A percentile compares a stretch with the other conserved stretches of the same genome.
These are phyloP conservation scores for Aotearoamyces nothofagi DNA, from an alignment of 2,329 filamentous ascomycete species.

Conservation along the genomic window DNA sequence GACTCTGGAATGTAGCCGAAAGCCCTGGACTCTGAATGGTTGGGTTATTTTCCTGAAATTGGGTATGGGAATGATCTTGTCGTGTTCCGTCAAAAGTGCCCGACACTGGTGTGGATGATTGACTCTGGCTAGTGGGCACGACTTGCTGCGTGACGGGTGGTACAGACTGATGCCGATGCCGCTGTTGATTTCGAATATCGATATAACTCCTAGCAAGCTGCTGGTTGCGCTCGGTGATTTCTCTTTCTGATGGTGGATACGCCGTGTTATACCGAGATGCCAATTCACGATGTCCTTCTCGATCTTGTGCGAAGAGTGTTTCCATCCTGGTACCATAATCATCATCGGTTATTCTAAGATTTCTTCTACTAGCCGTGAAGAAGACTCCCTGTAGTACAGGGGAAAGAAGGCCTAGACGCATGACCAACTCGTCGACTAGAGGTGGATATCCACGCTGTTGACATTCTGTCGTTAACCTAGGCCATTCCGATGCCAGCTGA, in stretches of 20 bases:
- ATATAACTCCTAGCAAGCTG: constrained; percentile 10
- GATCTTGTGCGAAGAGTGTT: constrained; percentile 22
- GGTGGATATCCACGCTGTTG: constrained; percentile 31
- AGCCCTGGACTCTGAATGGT: background rate
- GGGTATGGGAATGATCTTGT: background rate
- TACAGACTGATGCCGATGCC: too few species aligned
- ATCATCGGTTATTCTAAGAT: constrained; percentile 26
- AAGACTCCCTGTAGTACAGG: constrained; percentile 34
- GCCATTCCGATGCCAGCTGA: constrained; percentile 27
- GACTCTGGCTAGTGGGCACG: background rate
- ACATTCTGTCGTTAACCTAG: constrained; percentile 21
- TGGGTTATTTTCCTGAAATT: background rate
- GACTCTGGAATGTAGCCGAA: too few species aligned
- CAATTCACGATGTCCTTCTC: constrained; percentile 17
- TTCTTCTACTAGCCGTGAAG: constrained; percentile 33
- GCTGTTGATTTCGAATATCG: constrained; percentile 5
- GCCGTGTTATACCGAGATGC: constrained; percentile 12
- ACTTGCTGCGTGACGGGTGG: background rate
- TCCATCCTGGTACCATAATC: constrained; percentile 20
- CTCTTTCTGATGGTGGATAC: constrained; percentile 12
- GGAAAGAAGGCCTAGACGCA: constrained; percentile 32
- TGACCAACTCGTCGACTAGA: constrained; percentile 37
- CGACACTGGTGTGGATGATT: background rate
- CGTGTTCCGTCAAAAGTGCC: background rate
- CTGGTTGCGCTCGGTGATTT: constrained; percentile 12